Conservation (phyloP, 371 early-diverging fungal species). For the Mucor saturninus region DNA sequence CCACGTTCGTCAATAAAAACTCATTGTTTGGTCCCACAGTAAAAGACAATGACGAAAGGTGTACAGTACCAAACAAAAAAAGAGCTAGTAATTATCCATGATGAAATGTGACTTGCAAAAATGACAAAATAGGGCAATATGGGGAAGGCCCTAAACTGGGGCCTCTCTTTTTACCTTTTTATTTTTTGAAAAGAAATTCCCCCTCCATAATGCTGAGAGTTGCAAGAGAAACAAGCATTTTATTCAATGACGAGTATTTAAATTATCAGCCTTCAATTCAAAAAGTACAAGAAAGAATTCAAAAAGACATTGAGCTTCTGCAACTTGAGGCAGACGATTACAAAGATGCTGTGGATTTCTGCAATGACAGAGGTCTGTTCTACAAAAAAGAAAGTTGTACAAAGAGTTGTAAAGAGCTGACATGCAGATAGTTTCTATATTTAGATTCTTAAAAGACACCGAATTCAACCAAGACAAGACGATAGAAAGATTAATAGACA, state of each 20-base stretch:
- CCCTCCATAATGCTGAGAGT: conserved; percentile 17
- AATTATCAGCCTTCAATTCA: conserved; percentile 12
- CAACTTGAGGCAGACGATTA: conserved; percentile 24
- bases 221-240: conserved; percentile 24
- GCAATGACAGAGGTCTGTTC: conserved; percentile 35
- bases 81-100: too few species aligned
- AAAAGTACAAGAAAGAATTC: conserved; percentile 20
- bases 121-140: too few species aligned
- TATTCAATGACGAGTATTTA: conserved; percentile 29
- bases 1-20: too few species aligned
- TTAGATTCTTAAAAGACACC: conserved; percentile 33
- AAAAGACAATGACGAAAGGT: too few species aligned
- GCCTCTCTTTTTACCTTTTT: neutral
- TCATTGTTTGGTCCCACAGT: too few species aligned
- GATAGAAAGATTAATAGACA: conserved; percentile 33
- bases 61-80: too few species aligned
- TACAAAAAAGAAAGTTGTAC: neutral
- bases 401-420: neutral
- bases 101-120: too few species aligned
- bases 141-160: too few species aligned
- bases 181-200: neutral
- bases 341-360: conserved; percentile 32
- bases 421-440: conserved; percentile 23
- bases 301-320: conserved; percentile 27
- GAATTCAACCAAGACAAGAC: conserved; percentile 22